Base-by-base conservation (phyloP, 305 asterid genomes). In the Lippia alba region DNA sequence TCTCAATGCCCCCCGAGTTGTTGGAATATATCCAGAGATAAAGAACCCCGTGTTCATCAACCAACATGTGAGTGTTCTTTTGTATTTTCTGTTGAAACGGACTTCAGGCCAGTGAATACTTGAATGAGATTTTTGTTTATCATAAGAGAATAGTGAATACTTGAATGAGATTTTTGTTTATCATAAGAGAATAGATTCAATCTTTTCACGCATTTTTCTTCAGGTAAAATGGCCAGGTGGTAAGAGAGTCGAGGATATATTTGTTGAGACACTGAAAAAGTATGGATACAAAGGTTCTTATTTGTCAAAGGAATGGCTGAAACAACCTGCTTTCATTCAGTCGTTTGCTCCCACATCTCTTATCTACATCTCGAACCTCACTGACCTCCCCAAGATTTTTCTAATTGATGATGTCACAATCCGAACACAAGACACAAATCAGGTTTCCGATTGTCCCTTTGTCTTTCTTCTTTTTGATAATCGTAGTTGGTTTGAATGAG, bases 1-100 rank as follows among this genome's bases (percentile, higher is more conserved):
- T 41, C 74, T 91, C 79, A 94, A 84, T 78, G 91, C 99, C 44
- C 89, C 86, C 18, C 75, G 98, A 81, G 83, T 86, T 8, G 97
- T 94, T n/a, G 97, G 99, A 71, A 91, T 94, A 79, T 94, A 94
- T 84, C 99, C 99, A 10, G 97, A 91, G 87, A 91, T 89, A 34
- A 94, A 94, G 83, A 94, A 86, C 73, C 97, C 97, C 56, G 84
- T 86, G 49, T 85, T 89, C 51, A 87, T 93, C 76, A 93, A 91
- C 81, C 90, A 94, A 76, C 92, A 33, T 9, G 98, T 89, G 79
- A 85, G 96, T 24, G 30, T 76, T 45, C 62, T 75, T 11, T 61
- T 78, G 30, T 24, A 62, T 61, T 9, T 40, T 49, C 60, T 73
- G 46, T 61, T 75, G 59, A 41, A 11, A 36, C 62, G 8, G 39